These are phyloP conservation scores for Talaromyces sp. DNA, from an alignment of 2,329 filamentous ascomycete genomes.

Conservation along the genomic window DNA sequence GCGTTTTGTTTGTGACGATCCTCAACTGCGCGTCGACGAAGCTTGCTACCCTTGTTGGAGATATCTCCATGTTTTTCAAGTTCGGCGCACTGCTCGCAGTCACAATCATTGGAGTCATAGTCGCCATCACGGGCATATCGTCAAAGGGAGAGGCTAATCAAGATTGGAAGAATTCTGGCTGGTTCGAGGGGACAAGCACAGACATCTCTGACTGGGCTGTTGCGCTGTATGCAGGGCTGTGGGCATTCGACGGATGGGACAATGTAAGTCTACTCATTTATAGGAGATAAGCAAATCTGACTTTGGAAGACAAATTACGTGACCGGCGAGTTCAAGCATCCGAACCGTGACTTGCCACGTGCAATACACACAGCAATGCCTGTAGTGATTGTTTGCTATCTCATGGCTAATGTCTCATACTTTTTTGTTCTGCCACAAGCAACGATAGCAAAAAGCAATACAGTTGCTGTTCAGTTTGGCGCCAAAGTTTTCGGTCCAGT, in stretches of 20 bases:
- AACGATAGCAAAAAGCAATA: constrained; percentile 82
- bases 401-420: constrained; percentile 89
- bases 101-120: constrained; percentile 81
- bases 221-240: constrained; percentile 89
- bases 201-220: constrained; percentile 87
- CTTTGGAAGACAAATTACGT: constrained; percentile 82
- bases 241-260: constrained; percentile 99
- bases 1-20: constrained; percentile 71
- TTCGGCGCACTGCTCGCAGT: constrained; percentile 85
- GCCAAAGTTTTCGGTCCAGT: constrained; percentile 80
- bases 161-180: constrained; percentile 82
- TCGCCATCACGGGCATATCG: constrained; percentile 80
- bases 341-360: constrained; percentile 80
- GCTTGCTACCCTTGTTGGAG: constrained; percentile 79
- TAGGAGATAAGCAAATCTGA: neutral
- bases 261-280: constrained; percentile 62
- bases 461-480: constrained; percentile 93
- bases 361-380: constrained; percentile 97
- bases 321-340: constrained; percentile 92
- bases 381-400: constrained; percentile 82
- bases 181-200: constrained; percentile 82
- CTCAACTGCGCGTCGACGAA: constrained; percentile 90
- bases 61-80: constrained; percentile 95
- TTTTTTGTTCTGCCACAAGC: constrained; percentile 84
- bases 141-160: constrained; percentile 69